Base-by-base conservation (phyloP, 306 rosid genomes). In the Psophocarpus tetragonolobus region DNA sequence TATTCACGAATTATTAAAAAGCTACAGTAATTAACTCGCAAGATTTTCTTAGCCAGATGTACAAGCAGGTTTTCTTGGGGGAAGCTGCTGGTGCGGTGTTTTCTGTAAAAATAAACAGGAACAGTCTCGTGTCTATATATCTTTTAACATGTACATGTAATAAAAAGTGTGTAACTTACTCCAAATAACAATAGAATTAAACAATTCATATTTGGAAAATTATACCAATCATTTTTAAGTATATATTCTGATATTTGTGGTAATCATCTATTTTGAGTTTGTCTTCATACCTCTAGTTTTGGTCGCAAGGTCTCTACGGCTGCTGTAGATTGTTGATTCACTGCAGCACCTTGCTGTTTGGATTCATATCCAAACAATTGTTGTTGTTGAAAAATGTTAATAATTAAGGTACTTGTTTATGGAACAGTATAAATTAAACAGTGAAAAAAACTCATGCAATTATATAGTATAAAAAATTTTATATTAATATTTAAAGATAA, bases 51-150 rank as follows among this genome's bases (percentile, higher is more conserved):
- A 71, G 26, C 86, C 85, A 32, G 92, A 84, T 15, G 90, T 87
- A 62, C 90, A 89, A 6, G 85, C 82, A 5, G 94, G 94, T 78
- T 87, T 86, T 26, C 97, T 84, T 3, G 88, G 94, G 10, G 97
- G 94, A 11, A 87, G 94, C 51, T 88, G 91, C 73, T 88, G 94
- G 77, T 85, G 94, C 5, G 92, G 94, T 17, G 94, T 91, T 80
- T 86, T 88, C 97, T 90, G 82, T 47, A 15, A 27, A 38, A 6
- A 3, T 7, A 79, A 42, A 29, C 1, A 51, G 0, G 13, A 11
- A 38, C 27, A 51, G 15, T 20, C 1, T 7, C n/a, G 27, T 33
- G 56, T 13, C 30, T 18, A 36, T 64, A 11, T 20, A 9, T 38
- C 17, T 66, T 21, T 38, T 13, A 2, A 38, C 33, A 13, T 61